These are phyloP conservation scores for Metschnikowia bowlesiae DNA, from an alignment of 805 yeast species.

Conservation along the genomic window DNA sequence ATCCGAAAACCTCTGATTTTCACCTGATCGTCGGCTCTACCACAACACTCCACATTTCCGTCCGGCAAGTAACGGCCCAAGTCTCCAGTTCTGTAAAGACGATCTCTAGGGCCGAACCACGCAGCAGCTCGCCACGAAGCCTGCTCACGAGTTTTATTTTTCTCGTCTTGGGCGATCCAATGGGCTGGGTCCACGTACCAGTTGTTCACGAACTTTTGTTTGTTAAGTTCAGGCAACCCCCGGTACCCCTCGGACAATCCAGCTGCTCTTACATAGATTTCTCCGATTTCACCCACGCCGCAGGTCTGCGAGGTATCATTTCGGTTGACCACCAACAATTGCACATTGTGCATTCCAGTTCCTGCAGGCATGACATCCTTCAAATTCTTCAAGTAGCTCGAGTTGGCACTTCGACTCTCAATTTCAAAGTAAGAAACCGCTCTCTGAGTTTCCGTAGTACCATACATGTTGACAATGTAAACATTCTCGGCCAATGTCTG, in stretches of 20 bases:
- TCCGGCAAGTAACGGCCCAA: slow-evolving; percentile 94
- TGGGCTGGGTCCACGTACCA: slow-evolving; percentile 76
- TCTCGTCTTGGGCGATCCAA: slow-evolving; percentile 57
- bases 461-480: slow-evolving; percentile 93
- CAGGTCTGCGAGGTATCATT: slow-evolving; percentile 84
- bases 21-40: slow-evolving; percentile 98
- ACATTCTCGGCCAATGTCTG: slow-evolving; percentile 91
- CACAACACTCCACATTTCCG: slow-evolving; percentile 97
- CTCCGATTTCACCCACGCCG: slow-evolving; percentile 99
- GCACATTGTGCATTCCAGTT: slow-evolving; percentile 94
- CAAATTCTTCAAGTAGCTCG: slow-evolving; percentile 71
- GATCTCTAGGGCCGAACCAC: slow-evolving; percentile 94
- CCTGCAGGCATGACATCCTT: slow-evolving; percentile 99
- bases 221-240: slow-evolving; percentile 82
- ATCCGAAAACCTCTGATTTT: slow-evolving; percentile 98
- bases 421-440: slow-evolving; percentile 95
- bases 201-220: slow-evolving; percentile 79
- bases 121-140: slow-evolving; percentile 66
- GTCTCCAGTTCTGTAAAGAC: slow-evolving; percentile 96
- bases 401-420: slow-evolving; percentile 62
- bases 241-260: slow-evolving; percentile 97
- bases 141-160: slow-evolving; percentile 31
- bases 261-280: slow-evolving; percentile 96
- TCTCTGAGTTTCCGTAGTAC: slow-evolving; percentile 98
- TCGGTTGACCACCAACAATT: slow-evolving; percentile 87